These are phyloP conservation scores for Ogataea minuta DNA, from an alignment of 805 yeast species.

Conservation along the genomic window DNA sequence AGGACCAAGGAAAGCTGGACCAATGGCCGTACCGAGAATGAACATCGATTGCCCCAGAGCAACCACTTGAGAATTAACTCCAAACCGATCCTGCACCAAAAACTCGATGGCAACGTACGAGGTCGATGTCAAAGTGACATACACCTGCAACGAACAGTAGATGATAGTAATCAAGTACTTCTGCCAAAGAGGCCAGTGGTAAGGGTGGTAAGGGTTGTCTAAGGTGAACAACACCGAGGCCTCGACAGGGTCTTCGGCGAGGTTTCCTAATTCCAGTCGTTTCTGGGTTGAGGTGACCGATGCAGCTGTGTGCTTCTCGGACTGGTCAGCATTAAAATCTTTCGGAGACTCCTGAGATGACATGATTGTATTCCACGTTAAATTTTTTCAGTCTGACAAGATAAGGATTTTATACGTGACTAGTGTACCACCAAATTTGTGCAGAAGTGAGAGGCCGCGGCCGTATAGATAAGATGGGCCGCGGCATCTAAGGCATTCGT, in stretches of 20 bases:
- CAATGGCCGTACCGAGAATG: constrained; percentile 36
- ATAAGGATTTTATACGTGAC: not conserved
- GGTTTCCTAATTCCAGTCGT: constrained; percentile 23
- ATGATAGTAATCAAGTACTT: constrained; percentile 27
- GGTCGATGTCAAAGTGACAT: constrained; percentile 35
- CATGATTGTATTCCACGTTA: not conserved
- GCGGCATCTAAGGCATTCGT: too few species aligned
- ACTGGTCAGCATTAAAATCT: not conserved
- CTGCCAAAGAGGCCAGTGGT: constrained; percentile 28
- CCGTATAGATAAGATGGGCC: too few species aligned
- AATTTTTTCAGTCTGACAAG: not conserved
- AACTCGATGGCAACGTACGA: constrained; percentile 34
- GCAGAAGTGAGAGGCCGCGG: too few species aligned
- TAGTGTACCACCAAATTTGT: not conserved
- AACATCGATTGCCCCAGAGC: constrained; percentile 37
- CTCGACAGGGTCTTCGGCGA: constrained; percentile 30
- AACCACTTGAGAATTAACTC: constrained; percentile 32
- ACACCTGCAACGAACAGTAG: constrained; percentile 32
- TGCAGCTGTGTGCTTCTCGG: constrained; percentile 9
- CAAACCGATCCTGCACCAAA: constrained; percentile 28
- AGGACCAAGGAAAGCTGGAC: constrained; percentile 38
- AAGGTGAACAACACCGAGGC: constrained; percentile 28
- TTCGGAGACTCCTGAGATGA: constrained; percentile 5
- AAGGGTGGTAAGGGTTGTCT: constrained; percentile 34
- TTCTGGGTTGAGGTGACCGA: constrained; percentile 21